These are phyloP conservation scores for Candida quercuum DNA, from an alignment of 805 yeast species.

Conservation along the genomic window DNA sequence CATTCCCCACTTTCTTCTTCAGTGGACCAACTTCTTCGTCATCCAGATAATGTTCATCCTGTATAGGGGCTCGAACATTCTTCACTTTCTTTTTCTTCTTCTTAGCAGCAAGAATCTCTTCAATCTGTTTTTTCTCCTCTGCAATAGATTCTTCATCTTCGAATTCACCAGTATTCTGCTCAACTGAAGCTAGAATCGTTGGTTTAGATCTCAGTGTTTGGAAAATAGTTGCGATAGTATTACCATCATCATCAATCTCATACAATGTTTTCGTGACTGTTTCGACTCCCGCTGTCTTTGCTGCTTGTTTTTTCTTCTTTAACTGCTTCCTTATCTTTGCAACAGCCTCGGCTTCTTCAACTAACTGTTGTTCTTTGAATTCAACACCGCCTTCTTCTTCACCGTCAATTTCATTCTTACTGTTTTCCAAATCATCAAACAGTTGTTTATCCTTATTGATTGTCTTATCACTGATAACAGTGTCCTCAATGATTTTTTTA, in stretches of 20 bases:
- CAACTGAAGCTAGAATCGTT: conserved; percentile 26
- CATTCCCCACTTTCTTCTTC: too few species aligned
- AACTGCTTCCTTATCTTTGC: conserved; percentile 8
- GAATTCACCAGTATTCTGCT: conserved; percentile 19
- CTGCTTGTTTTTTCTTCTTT: conserved; percentile 11
- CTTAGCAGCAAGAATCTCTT: background rate
- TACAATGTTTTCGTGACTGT: conserved; percentile 22
- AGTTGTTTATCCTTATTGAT: conserved; percentile 18
- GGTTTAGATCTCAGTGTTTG: conserved; percentile 28
- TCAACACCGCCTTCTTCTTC: conserved; percentile 26
- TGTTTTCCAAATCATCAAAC: conserved; percentile 18
- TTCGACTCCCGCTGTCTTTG: conserved; percentile 16
- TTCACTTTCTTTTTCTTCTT: background rate
- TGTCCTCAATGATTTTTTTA: conserved; percentile 4
- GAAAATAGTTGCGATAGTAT: conserved; percentile 21
- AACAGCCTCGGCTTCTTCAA: conserved; percentile 18
- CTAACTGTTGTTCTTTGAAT: conserved; percentile 18
- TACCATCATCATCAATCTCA: conserved; percentile 23
- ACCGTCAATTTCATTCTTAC: conserved; percentile 20
- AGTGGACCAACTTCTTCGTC: too few species aligned
- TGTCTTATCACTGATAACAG: conserved; percentile 7
- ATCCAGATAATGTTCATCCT: too few species aligned
- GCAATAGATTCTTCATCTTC: conserved; percentile 1
- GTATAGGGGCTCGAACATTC: too few species aligned
- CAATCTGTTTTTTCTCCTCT: background rate